phyloP scores from a whole-genome alignment of 257 asterid genomes.

The Anisodus tanguticus region DNA sequence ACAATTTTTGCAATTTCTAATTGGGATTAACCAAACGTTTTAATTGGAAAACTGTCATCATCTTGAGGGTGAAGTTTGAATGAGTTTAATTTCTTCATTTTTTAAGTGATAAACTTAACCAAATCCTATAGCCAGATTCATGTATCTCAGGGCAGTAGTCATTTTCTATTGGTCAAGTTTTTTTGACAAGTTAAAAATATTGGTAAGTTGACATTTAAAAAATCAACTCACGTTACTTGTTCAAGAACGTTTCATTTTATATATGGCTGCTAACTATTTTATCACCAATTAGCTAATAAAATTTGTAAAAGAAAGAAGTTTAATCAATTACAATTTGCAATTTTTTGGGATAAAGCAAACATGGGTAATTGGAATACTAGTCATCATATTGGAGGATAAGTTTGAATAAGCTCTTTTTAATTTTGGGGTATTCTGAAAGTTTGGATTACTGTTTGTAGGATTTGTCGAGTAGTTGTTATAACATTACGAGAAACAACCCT shows the following conservation, averaged over 20 bases:
- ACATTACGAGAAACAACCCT: neutral
- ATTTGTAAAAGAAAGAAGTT: neutral
- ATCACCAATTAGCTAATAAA: slow-evolving; percentile 1
- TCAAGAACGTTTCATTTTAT: neutral
- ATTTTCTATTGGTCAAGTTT: neutral
- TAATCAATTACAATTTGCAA: neutral
- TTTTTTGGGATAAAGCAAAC: neutral
- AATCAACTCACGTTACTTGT: neutral
- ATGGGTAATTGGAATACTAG: neutral
- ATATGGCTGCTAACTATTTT: neutral
- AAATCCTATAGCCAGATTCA: neutral
- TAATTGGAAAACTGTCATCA: neutral
- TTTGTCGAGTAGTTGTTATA: neutral
- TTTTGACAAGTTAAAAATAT: neutral
- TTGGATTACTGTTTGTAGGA: neutral
- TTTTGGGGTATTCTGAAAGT: neutral
- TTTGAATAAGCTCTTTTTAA: neutral
- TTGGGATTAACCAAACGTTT: neutral
- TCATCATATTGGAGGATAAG: neutral
- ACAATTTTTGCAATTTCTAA: neutral
- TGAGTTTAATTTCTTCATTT: neutral
- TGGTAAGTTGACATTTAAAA: neutral
- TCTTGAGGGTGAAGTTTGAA: neutral
- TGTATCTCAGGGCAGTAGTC: neutral
- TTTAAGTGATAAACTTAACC: neutral